Evolutionary conservation across 2,329 filamentous ascomycete species (phyloP).

Genomic region (Penicillium sp.): DNA sequence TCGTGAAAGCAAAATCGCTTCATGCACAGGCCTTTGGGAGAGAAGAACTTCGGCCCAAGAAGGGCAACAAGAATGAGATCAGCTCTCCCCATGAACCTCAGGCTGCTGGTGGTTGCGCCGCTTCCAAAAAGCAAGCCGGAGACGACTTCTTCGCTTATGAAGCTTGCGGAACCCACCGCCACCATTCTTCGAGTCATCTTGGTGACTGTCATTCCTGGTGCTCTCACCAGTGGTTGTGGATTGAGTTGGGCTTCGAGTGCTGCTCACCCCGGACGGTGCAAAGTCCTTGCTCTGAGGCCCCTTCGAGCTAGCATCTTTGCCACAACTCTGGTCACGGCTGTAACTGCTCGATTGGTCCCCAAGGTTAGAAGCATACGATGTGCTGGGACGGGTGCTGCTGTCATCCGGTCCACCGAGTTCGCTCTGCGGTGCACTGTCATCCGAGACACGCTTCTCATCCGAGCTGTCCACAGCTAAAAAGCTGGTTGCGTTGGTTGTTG

Average conservation of each 20-base stretch:
- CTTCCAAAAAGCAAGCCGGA: conserved; percentile 41
- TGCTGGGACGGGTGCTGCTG: conserved; percentile 27
- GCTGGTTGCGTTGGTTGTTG: conserved; percentile 43
- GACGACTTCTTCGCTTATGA: conserved; percentile 35
- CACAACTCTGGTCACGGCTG: conserved; percentile 23
- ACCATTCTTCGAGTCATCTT: conserved; percentile 19
- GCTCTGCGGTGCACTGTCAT: conserved; percentile 27
- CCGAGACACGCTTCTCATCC: conserved; percentile 33
- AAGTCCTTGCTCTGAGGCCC: conserved; percentile 23
- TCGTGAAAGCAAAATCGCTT: conserved; percentile 23
- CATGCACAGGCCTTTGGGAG: conserved; percentile 14
- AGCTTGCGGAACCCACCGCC: conserved; percentile 26
- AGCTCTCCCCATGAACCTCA: conserved; percentile 32
- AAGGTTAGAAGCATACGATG: conserved; percentile 23
- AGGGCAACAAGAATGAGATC: conserved; percentile 11
- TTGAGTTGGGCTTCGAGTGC: conserved; percentile 24
- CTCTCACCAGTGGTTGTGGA: conserved; percentile 27
- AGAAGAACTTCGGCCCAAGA: conserved; percentile 8
- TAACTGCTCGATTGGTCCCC: conserved; percentile 21
- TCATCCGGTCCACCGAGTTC: conserved; percentile 29
- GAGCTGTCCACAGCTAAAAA: conserved; percentile 39
- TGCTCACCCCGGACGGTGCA: conserved; percentile 18
- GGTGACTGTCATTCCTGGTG: conserved; percentile 20
- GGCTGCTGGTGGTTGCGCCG: conserved; percentile 31
- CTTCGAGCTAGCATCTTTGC: conserved; percentile 8